Percentiles rank a stretch among this genome's conserved stretches.
phyloP scores from a whole-genome alignment of 1,284 basidiomycete genomes.

The Crepidotus sp. region DNA sequence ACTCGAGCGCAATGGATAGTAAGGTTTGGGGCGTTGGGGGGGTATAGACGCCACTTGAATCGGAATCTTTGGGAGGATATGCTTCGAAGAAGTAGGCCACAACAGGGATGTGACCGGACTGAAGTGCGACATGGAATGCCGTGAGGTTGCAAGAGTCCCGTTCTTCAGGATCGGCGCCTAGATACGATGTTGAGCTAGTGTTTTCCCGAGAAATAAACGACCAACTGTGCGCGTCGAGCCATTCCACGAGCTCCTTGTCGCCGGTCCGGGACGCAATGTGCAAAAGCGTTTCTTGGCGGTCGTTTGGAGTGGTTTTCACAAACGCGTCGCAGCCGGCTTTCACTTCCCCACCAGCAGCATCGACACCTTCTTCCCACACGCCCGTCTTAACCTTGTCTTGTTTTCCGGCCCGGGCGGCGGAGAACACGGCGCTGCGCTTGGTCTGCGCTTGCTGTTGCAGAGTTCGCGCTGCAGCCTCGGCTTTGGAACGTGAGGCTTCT shows the following conservation, averaged over 20 bases:
- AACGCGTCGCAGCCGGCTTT: conserved; percentile 47
- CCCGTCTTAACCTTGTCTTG: conserved; percentile 47
- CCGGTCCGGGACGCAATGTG: conserved; percentile 54
- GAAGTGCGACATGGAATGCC: conserved; percentile 58
- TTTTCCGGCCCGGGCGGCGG: conserved; percentile 50
- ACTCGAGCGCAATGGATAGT: conserved; percentile 48
- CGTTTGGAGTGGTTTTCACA: conserved; percentile 36
- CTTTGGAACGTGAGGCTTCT: conserved; percentile 40
- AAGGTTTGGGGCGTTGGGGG: conserved; percentile 32
- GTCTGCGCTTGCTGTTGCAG: conserved; percentile 43
- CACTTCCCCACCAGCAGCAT: conserved; percentile 61
- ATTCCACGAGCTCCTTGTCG: conserved; percentile 49
- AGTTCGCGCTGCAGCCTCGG: conserved; percentile 38
- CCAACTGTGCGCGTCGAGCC: conserved; percentile 64
- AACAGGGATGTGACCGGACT: conserved; percentile 39
- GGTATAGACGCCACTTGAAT: conserved; percentile 40
- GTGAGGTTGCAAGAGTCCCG: conserved; percentile 48
- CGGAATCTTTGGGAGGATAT: conserved; percentile 44
- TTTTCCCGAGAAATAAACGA: conserved; percentile 19
- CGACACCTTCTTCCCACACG: conserved; percentile 60
- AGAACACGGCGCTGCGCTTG: conserved; percentile 51
- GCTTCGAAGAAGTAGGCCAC: conserved; percentile 49
- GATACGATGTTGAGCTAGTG: conserved; percentile 18
- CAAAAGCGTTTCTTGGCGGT: conserved; percentile 55
- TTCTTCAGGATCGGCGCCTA: conserved; percentile 66